phyloP scores from a whole-genome alignment of 73 alveolate genomes.

The Paramecium tetraurelia region DNA sequence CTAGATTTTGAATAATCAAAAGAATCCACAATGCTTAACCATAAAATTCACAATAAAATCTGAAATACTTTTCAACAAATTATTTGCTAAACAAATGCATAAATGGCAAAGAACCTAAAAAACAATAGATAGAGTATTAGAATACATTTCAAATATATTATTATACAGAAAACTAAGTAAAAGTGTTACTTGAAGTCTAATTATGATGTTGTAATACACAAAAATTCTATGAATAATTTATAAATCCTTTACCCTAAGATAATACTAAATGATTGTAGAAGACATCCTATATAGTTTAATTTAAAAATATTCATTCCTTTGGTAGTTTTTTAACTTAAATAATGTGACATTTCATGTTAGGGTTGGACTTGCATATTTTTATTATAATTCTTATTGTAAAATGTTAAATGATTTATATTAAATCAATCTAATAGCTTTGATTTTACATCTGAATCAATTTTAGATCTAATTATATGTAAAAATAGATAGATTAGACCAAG shows the following conservation, averaged over 20 bases:
- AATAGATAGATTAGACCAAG: conserved; percentile 1
- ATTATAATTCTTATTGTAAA: neutral
- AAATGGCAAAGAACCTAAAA: neutral
- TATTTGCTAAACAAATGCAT: neutral
- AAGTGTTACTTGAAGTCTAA: neutral
- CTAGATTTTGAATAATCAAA: neutral
- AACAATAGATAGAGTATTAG: neutral
- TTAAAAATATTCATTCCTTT: neutral
- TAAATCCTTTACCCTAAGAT: neutral
- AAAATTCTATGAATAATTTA: neutral
- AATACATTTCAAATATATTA: neutral
- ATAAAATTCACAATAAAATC: neutral
- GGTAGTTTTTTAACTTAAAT: neutral
- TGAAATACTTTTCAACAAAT: neutral
- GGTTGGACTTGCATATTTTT: neutral
- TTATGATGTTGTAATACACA: neutral
- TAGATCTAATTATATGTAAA: neutral
- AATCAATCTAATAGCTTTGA: neutral
- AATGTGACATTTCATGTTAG: neutral
- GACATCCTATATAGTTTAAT: neutral
- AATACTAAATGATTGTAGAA: neutral
- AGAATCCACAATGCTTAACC: neutral
- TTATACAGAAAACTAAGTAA: neutral
- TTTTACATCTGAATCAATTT: conserved; percentile 16
- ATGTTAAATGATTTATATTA: neutral